A percentile compares a stretch with the other conserved stretches of the same genome.
These are phyloP conservation scores for Sporothrix globosa DNA, from an alignment of 2,329 filamentous ascomycete species.

Conservation along the genomic window DNA sequence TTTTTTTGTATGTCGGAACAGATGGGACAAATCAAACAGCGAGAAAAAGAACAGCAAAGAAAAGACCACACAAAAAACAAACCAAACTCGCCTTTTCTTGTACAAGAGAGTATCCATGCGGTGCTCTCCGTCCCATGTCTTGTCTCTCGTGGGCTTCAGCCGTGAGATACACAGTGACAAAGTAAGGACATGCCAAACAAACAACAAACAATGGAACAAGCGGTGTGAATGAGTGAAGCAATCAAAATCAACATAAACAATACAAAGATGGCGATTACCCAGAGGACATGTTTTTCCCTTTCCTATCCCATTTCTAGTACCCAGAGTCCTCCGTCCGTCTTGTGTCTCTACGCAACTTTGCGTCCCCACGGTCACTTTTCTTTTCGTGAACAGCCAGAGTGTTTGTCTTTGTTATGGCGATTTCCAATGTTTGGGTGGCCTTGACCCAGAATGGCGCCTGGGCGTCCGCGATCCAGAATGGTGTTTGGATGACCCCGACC, in stretches of 20 bases:
- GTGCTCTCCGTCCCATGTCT: neutral
- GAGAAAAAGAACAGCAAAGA: neutral
- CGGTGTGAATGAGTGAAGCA: neutral
- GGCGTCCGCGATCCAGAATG: too few relatives aligned
- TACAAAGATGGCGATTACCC: neutral
- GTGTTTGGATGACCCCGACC: neutral
- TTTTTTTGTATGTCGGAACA: slow-evolving; percentile 13
- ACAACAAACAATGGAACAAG: neutral
- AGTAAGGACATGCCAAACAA: neutral
- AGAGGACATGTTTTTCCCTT: slow-evolving; percentile 10
- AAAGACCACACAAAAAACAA: neutral
- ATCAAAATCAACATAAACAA: slow-evolving; percentile 12
- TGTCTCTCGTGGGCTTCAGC: neutral
- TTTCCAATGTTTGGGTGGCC: too few relatives aligned
- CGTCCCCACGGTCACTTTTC: neutral
- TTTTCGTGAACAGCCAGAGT: neutral
- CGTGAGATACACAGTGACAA: neutral
- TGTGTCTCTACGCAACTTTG: neutral
- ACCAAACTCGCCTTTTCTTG: neutral
- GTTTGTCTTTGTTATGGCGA: neutral
- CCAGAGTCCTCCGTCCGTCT: neutral
- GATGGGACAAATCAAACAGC: neutral
- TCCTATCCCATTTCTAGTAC: slow-evolving; percentile 16
- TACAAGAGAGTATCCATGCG: slow-evolving; percentile 15
- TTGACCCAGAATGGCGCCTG: too few relatives aligned